Evolutionary conservation across 2,329 filamentous ascomycete species (phyloP), one percentile per base, ranked within the genome.

Genomic region (Penicillium sumatraense): DNA sequence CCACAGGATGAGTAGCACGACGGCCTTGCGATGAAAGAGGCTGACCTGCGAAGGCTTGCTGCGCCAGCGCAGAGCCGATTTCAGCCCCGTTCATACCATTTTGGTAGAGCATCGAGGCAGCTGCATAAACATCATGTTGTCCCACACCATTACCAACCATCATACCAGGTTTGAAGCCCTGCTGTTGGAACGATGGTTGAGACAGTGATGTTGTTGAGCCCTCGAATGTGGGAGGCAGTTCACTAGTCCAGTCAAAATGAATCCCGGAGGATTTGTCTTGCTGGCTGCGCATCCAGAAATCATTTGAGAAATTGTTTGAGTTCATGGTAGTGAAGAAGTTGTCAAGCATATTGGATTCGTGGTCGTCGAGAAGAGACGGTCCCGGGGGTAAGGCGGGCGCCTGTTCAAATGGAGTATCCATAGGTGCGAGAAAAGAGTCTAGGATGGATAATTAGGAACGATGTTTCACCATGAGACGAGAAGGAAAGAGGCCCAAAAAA

Each of bases 201-300:
- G 86, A 85, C 59, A 84, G 83, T 3, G 85, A 88, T 18, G 86
- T 88, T 1, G 83, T 78, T 11, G 86, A 85, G 48, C 86, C 86
- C 75, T 89, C 83, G 60, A 89, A 86, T 46, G 81, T 81, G 1
- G 86, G 86, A 5, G 86, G 87, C 18, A 88, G 75, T 55, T 85
- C 83, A 18, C 70, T 66, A 23, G 69, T 60, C 74, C 75, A 78
- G 44, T 74, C 72, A 29, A 77, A 68, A 20, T 67, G 66, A 31
- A 68, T 55, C 10, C 64, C 64, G 8, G 65, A 57, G 2, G 66
- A 44, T 54, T 72, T 74, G 45, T 67, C 69, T 27, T 67, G 62
- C 31, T 64, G 62, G 4, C 61, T 51, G 16, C 65, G 59, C 33
- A 74, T 62, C 72, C 73, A 77, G 44, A 74, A 70, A 40, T 77